A percentile compares a stretch with the other conserved stretches of the same genome.
These are phyloP conservation scores for Sclerotinia borealis DNA, from an alignment of 2,329 filamentous ascomycete species.

Conservation along the genomic window DNA sequence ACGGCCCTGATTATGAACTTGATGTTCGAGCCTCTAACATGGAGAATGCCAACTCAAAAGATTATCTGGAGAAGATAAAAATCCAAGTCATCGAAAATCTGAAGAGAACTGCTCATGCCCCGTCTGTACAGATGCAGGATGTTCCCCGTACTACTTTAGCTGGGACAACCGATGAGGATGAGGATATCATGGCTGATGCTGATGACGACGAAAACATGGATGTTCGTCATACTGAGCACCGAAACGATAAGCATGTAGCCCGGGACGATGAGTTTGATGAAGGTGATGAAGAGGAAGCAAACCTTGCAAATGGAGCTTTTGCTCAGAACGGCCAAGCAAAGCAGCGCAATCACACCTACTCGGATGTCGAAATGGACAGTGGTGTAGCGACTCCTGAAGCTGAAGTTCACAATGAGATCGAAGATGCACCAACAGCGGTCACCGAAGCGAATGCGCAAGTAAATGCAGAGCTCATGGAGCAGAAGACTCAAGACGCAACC, in stretches of 20 bases:
- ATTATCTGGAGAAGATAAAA: slow-evolving; percentile 78
- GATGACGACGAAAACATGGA: slow-evolving; percentile 88
- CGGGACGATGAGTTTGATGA: slow-evolving; percentile 79
- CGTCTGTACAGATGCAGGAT: slow-evolving; percentile 88
- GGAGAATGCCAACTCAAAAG: slow-evolving; percentile 81
- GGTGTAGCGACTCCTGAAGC: slow-evolving; percentile 38
- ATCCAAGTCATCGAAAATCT: slow-evolving; percentile 80
- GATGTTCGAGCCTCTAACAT: slow-evolving; percentile 85
- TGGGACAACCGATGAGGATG: slow-evolving; percentile 60
- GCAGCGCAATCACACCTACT: slow-evolving; percentile 50
- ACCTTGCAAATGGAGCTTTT: slow-evolving; percentile 61
- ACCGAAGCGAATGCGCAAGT: slow-evolving; percentile 31
- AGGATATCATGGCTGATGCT: slow-evolving; percentile 58
- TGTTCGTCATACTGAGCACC: slow-evolving; percentile 70
- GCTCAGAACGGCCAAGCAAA: slow-evolving; percentile 43
- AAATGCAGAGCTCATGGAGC: slow-evolving; percentile 29
- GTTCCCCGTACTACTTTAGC: slow-evolving; percentile 56
- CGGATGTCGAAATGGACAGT: slow-evolving; percentile 47
- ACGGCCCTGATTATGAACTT: slow-evolving; percentile 82
- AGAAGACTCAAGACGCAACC: slow-evolving; percentile 23
- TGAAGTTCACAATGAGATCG: slow-evolving; percentile 22
- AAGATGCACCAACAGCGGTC: slow-evolving; percentile 25
- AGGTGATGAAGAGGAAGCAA: slow-evolving; percentile 83
- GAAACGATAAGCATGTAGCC: slow-evolving; percentile 72
- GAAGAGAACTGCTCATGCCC: slow-evolving; percentile 75